Evolutionary conservation across 495 filamentous ascomycete genomes (phyloP).

Genomic region (Talaromyces borbonicus): DNA sequence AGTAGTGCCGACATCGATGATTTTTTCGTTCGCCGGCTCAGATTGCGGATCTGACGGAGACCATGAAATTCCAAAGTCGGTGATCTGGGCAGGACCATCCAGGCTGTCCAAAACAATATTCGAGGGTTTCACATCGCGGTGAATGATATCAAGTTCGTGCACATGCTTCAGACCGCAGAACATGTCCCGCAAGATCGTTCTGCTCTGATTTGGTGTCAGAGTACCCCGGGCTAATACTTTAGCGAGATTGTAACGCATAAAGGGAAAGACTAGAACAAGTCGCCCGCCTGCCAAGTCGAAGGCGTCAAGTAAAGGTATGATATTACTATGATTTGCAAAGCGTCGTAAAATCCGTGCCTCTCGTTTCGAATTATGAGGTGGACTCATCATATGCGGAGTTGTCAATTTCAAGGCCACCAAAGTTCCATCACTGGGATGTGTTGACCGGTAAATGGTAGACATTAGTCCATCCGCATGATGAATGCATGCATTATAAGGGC

Average conservation of each 20-base stretch:
- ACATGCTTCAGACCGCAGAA: conserved; percentile 64
- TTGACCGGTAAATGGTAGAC: conserved; percentile 68
- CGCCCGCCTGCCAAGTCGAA: conserved; percentile 61
- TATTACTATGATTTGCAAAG: conserved; percentile 30
- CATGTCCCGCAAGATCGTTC: conserved; percentile 48
- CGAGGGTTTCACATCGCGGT: conserved; percentile 89
- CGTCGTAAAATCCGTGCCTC: conserved; percentile 64
- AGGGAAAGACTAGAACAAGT: conserved; percentile 76
- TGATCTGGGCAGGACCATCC: conserved; percentile 62
- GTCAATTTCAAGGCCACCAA: conserved; percentile 82
- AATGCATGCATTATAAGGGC: conserved; percentile 58
- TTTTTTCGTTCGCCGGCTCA: conserved; percentile 60
- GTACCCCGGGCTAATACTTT: conserved; percentile 43
- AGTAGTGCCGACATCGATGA: conserved; percentile 88
- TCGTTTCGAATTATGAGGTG: conserved; percentile 69
- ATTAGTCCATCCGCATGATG: conserved; percentile 68
- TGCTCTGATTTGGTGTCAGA: conserved; percentile 35
- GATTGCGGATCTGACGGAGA: conserved; percentile 46
- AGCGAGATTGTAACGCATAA: conserved; percentile 61
- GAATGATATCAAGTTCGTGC: conserved; percentile 68
- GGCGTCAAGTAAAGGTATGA: conserved; percentile 61
- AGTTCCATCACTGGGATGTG: conserved; percentile 16
- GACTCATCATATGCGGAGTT: conserved; percentile 54
- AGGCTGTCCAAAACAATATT: conserved; percentile 67
- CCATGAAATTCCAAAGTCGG: conserved; percentile 92